Conservation (phyloP, 495 filamentous ascomycete genomes). For the Xanthoparmelia taractica region DNA sequence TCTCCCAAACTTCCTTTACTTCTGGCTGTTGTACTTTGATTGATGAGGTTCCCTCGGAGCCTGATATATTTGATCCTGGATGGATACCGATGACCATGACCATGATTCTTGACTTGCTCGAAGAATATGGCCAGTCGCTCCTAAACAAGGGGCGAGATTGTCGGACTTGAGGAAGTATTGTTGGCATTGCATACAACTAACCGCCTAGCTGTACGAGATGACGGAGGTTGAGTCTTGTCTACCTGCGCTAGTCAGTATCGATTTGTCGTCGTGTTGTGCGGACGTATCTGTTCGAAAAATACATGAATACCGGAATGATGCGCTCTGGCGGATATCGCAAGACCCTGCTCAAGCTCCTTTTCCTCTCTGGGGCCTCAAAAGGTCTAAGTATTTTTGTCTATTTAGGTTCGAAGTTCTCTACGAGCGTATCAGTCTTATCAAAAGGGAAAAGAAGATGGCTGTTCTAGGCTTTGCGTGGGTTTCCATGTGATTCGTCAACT, state of each 20-base stretch:
- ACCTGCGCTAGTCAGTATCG: too few species aligned
- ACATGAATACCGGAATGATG: background rate
- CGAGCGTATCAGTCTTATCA: background rate
- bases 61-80: background rate
- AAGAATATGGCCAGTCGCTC: background rate
- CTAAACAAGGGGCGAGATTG: background rate
- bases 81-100: background rate
- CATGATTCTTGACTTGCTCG: background rate
- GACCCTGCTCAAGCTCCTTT: background rate
- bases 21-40: background rate
- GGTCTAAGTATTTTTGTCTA: background rate
- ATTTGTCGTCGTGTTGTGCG: background rate
- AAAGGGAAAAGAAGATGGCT: background rate
- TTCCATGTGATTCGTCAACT: background rate
- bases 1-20: background rate
- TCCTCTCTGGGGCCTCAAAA: too few species aligned
- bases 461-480: background rate
- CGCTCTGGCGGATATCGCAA: background rate
- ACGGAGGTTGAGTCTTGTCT: too few species aligned
- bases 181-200: too few species aligned
- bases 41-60: background rate
- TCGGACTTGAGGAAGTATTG: background rate
- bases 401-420: background rate
- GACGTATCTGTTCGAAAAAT: background rate
- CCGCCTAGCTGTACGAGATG: too few species aligned